phyloP scores from a whole-genome alignment of 2,329 filamentous ascomycete genomes.

The Phoma sp. region DNA sequence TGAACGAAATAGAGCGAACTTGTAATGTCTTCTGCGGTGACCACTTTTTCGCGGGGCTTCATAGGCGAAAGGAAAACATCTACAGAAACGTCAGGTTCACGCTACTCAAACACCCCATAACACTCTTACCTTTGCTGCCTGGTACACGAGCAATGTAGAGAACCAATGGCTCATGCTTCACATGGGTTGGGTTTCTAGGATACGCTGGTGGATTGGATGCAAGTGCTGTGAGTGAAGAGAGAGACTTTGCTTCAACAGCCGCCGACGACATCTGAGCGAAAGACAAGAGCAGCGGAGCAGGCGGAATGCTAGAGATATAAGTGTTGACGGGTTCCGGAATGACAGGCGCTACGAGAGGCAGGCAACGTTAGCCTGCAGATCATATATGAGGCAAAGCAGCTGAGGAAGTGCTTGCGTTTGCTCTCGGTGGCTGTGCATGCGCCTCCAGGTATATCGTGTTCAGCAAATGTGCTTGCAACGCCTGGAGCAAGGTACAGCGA shows the following conservation, averaged over 20 bases:
- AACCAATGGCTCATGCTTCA: slow-evolving; percentile 73
- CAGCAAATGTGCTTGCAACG: slow-evolving; percentile 23
- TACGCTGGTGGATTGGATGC: slow-evolving; percentile 88
- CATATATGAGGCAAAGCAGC: slow-evolving; percentile 32
- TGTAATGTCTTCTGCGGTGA: slow-evolving; percentile 85
- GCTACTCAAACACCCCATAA: background rate
- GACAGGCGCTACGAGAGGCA: slow-evolving; percentile 12
- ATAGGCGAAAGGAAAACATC: slow-evolving; percentile 92
- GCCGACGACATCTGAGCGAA: slow-evolving; percentile 38
- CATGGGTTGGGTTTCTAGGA: slow-evolving; percentile 76
- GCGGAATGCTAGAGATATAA: slow-evolving; percentile 16
- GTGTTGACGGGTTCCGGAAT: slow-evolving; percentile 21
- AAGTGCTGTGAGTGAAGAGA: slow-evolving; percentile 79
- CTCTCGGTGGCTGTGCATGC: slow-evolving; percentile 40
- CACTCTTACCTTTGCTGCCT: slow-evolving; percentile 77
- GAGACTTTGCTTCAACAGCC: slow-evolving; percentile 78
- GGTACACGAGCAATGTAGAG: slow-evolving; percentile 95
- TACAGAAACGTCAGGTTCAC: slow-evolving; percentile 48
- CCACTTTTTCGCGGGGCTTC: slow-evolving; percentile 86
- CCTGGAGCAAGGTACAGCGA: slow-evolving; percentile 21
- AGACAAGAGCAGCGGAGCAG: slow-evolving; percentile 16
- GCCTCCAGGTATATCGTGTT: slow-evolving; percentile 24
- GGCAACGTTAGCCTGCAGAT: slow-evolving; percentile 23
- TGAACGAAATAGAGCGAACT: slow-evolving; percentile 93
- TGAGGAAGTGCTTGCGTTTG: slow-evolving; percentile 31